Evolutionary conservation across 495 filamentous ascomycete genomes (phyloP), one percentile per base, ranked within the genome.

Genomic region (Chaetomium fimeti): DNA sequence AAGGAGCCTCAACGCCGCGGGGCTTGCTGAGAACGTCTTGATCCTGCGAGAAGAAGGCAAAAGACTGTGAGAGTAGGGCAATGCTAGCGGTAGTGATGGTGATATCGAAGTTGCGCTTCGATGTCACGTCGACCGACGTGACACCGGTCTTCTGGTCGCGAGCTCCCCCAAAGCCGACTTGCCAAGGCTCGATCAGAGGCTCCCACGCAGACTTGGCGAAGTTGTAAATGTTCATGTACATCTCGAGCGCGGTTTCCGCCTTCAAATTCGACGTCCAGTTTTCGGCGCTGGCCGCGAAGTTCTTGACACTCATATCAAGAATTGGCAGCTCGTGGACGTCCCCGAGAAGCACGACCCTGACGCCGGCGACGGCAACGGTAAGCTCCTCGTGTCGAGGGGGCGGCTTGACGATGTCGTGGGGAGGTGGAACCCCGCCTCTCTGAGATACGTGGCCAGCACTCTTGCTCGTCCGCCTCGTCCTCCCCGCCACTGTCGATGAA

Each of bases 191-290:
- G 28, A 98, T 88, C 38, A 98, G 79, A 11, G 94, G 94, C 74
- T 98, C 94, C 94, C 94, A 98, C 11, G 92, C 90, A 1, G 95
- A 98, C 74, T 98, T 98, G 24, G 94, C 93, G 76, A 98, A 98
- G 75, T 98, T 98, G 81, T 95, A 98, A 57, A 98, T 87, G 73
- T 98, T 98, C 69, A 95, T 82, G 75, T 94, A 97, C 62, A 91
- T 92, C 68, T 98, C 91, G 60, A 98, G 87, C 40, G 81, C 91
- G 0, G 91, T 91, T 71, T 97, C 92, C 2, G 91, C 92, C 68
- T 85, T 91, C 77, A 98, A 81, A 13, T 87, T 88, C 20, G 87
- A 88, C 5, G 93, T 91, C 94, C 94, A 98, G 76, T 98, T 91
- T 64, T 87, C 85, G 16, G 94, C 88, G 61, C 88, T 86, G 13